Evolutionary conservation across 2,329 filamentous ascomycete genomes (phyloP), one percentile per base, ranked within the genome.

Genomic region (Fusarium stilboides): DNA sequence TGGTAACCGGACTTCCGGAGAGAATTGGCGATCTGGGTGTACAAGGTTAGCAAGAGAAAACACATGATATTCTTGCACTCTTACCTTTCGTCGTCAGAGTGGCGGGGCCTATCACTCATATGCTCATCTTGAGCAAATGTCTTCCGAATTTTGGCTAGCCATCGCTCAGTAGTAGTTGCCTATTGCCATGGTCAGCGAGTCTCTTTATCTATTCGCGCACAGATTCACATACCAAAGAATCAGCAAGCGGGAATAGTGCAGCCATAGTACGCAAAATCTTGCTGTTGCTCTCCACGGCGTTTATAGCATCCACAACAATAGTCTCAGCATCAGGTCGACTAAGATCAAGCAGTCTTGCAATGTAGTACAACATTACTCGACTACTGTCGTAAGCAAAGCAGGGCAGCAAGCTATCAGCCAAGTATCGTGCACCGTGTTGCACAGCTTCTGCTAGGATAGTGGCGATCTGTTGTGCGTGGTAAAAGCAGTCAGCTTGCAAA

Each of bases 351-450:
- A 84, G 69, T 17, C 81, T 78, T 6, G 81, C 82, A n/a, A 83
- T 77, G 57, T 84, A 84, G 68, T 85, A 84, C 2, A 85, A 70
- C 80, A 85, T 83, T 37, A 84, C 80, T 6, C 83, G 78, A 49
- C 80, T 83, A 65, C 82, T 84, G 55, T 84, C 82, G 66, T 83
- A 84, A 3, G 81, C 78, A 60, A 84, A 84, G 17, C 81, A 83
- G 2, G 82, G 82, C 31, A 84, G 75, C 71, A 83, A 73, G 44
- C 80, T 82, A 45, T 85, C 83, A 0, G 82, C 81, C 24, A 85
- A 65, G 36, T 81, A 78, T 6, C 79, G 72, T 7, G 77, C 71
- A 15, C 82, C 83, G 62, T 83, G 81, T 37, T 79, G 77, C 4
- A 78, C 78, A 9, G 81, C 79, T 53, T 82, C 79, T 8, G 79